Base-by-base conservation (phyloP, 1,139 yeast species). In the Taphrina deformans region DNA sequence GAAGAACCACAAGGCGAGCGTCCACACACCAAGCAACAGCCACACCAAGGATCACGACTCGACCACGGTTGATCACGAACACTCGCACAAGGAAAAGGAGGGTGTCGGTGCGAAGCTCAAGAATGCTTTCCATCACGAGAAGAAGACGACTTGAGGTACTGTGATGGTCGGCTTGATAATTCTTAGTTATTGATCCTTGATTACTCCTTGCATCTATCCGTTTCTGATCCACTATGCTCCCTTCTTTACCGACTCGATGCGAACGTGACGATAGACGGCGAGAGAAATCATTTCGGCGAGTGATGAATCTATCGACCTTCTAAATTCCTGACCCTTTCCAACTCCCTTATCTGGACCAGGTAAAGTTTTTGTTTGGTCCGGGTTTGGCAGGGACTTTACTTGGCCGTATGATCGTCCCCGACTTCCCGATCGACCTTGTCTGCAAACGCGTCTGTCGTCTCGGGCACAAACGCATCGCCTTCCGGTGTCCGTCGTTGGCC, bases 331-430 rank as follows among this genome's bases (percentile, higher is more conserved):
- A n/a, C n/a, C n/a, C n/a, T n/a, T n/a, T n/a, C n/a, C n/a, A n/a
- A n/a, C n/a, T n/a, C n/a, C n/a, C n/a, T n/a, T n/a, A n/a, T n/a
- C n/a, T n/a, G n/a, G n/a, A n/a, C n/a, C n/a, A n/a, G n/a, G n/a
- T n/a, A n/a, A n/a, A n/a, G n/a, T n/a, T n/a, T n/a, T n/a, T n/a
- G n/a, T n/a, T n/a, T n/a, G n/a, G n/a, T n/a, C n/a, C n/a, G n/a
- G n/a, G n/a, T n/a, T n/a, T n/a, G n/a, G n/a, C n/a, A n/a, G n/a
- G n/a, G n/a, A n/a, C n/a, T n/a, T 44, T n/a, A 53, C 23, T 35
- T 35, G 4, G 48, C 18, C 9, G 58, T 9, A 24, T 53, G 58
- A 24, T 53, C 58, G 45, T 53, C 58, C 23, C 58, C 58, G 35
- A 31, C 35, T 27, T 53, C 58, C 23, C 58, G 45, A 7, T 35